phyloP scores from a whole-genome alignment of 345 rosid genomes.

The Salix caprea region DNA sequence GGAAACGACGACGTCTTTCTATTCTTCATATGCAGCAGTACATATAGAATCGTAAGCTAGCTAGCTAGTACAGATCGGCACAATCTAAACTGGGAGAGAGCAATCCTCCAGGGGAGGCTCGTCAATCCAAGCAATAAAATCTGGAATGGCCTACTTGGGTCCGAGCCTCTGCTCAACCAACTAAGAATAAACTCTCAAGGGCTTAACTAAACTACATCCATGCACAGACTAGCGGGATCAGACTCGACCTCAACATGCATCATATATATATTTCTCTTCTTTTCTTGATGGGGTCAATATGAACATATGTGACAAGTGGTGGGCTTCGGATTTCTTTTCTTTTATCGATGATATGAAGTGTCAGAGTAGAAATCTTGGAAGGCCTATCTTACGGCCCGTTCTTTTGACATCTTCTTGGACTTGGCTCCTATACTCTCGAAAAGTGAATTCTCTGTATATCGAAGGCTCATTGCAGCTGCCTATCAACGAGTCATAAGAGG shows the following conservation, averaged over 20 bases:
- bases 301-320: not conserved
- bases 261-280: not conserved
- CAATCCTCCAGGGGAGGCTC: not conserved
- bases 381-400: conserved; percentile 57
- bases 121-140: not conserved
- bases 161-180: not conserved
- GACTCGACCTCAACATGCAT: not conserved
- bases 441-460: conserved; percentile 52
- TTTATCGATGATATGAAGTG: not conserved
- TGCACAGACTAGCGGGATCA: not conserved
- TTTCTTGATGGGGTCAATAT: not conserved
- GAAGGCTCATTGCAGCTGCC: conserved; percentile 51
- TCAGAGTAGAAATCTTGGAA: conserved; percentile 46
- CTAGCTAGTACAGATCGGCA: not conserved
- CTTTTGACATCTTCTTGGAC: conserved; percentile 57
- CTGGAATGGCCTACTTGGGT: not conserved
- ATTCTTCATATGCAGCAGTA: not conserved
- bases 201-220: not conserved
- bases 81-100: not conserved
- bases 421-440: conserved; percentile 51
- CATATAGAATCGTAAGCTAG: not conserved
- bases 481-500: conserved; percentile 47
- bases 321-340: too few relatives aligned
- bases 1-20: not conserved
- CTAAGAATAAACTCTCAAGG: not conserved